Conservation (phyloP, 176 grass and related monocot genomes). For the Hyparrhenia diplandra region DNA sequence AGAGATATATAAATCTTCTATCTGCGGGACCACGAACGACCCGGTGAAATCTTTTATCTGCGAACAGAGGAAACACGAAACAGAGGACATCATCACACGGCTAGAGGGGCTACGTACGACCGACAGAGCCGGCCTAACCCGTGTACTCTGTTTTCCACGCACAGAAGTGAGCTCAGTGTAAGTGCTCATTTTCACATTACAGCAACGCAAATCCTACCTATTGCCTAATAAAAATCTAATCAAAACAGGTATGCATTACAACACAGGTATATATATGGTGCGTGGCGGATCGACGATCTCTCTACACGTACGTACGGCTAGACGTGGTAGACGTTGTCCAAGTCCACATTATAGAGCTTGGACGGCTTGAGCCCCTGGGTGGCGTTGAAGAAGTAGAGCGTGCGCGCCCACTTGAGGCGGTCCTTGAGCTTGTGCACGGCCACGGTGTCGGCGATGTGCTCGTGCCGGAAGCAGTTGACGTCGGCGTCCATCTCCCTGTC, state of each 20-base stretch:
- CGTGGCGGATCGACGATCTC: not conserved
- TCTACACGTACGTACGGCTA: not conserved
- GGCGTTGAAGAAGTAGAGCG: constrained; percentile 54
- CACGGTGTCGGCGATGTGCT: constrained; percentile 37
- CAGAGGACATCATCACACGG: too few species aligned
- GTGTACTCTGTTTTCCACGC: too few species aligned
- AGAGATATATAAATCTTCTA: too few species aligned
- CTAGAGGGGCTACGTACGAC: too few species aligned
- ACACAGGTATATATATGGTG: too few species aligned
- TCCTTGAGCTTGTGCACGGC: constrained; percentile 60
- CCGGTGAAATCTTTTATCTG: too few species aligned
- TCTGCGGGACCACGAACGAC: too few species aligned
- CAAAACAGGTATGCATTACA: not conserved
- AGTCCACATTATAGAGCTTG: constrained; percentile 12
- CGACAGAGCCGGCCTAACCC: too few species aligned
- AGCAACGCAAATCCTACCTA: too few species aligned
- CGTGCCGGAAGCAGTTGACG: constrained; percentile 43
- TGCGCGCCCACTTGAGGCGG: constrained; percentile 28
- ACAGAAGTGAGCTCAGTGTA: too few species aligned
- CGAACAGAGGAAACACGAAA: too few species aligned
- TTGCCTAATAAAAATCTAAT: not conserved
- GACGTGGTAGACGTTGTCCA: not conserved
- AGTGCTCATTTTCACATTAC: too few species aligned
- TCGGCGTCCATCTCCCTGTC: not conserved
- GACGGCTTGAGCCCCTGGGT: constrained; percentile 42